Conservation (phyloP, 345 rosid species). For the Ceriops tagal region DNA sequence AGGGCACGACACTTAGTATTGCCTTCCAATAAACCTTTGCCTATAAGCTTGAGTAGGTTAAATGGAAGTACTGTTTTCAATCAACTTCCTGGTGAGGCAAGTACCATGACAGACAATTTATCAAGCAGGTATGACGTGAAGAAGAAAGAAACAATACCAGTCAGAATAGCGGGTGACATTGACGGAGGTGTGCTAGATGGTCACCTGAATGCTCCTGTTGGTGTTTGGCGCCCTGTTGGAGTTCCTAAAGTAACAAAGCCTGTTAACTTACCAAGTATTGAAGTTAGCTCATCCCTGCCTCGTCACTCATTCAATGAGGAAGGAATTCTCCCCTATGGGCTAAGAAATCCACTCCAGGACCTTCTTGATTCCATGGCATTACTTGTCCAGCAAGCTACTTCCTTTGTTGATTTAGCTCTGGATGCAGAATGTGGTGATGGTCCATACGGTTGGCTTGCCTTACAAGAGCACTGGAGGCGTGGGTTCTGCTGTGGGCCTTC, state of each 20-base stretch:
- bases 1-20: slow-evolving; percentile 68
- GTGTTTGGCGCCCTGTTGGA: slow-evolving; percentile 95
- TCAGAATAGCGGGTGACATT: slow-evolving; percentile 88
- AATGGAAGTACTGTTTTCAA: slow-evolving; percentile 52
- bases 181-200: slow-evolving; percentile 80
- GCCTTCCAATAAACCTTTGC: slow-evolving; percentile 42
- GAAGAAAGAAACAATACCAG: slow-evolving; percentile 85
- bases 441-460: slow-evolving; percentile 96
- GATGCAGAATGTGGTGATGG: slow-evolving; percentile 95
- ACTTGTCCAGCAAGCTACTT: slow-evolving; percentile 96
- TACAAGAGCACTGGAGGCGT: slow-evolving; percentile 94
- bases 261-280: slow-evolving; percentile 59
- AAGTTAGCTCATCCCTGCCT: slow-evolving; percentile 63
- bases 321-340: slow-evolving; percentile 71
- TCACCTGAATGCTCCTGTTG: slow-evolving; percentile 78
- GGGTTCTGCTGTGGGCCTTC: slow-evolving; percentile 95
- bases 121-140: slow-evolving; percentile 68
- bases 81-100: slow-evolving; percentile 70
- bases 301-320: slow-evolving; percentile 75
- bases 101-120: slow-evolving; percentile 68
- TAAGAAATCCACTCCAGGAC: slow-evolving; percentile 89
- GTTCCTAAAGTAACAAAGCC: slow-evolving; percentile 77
- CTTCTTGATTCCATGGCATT: slow-evolving; percentile 85
- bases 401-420: slow-evolving; percentile 86
- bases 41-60: slow-evolving; percentile 57